A percentile compares a stretch with the other conserved stretches of the same genome.
phyloP scores from a whole-genome alignment of 208 protist species.

The Crithidia sp. region DNA sequence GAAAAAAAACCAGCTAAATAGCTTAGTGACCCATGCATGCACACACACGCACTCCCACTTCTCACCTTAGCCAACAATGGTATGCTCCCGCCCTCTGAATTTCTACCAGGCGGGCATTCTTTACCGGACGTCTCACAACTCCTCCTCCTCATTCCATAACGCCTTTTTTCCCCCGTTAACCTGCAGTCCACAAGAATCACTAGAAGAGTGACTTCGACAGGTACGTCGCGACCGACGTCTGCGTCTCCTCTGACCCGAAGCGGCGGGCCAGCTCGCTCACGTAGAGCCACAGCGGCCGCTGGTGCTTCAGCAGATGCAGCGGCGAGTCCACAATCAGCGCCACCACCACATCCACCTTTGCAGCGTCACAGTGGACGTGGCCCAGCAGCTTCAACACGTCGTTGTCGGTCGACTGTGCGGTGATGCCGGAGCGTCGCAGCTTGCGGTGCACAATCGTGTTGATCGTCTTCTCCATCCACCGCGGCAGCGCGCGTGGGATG shows the following conservation, averaged over 20 bases:
- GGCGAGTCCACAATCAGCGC: slow-evolving; percentile 39
- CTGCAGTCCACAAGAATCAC: background rate
- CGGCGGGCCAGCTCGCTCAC: slow-evolving; percentile 39
- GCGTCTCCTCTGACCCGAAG: slow-evolving; percentile 47
- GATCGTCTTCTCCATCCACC: slow-evolving; percentile 53
- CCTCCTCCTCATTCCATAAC: too few species aligned
- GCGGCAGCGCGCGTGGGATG: slow-evolving; percentile 27
- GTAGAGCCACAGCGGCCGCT: slow-evolving; percentile 56
- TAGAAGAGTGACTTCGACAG: slow-evolving; percentile 47
- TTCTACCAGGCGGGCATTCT: too few species aligned
- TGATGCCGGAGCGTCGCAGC: slow-evolving; percentile 26
- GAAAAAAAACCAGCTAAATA: too few species aligned
- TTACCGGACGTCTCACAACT: too few species aligned
- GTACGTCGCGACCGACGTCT: slow-evolving; percentile 25
- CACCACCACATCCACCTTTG: slow-evolving; percentile 53
- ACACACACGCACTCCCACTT: too few species aligned
- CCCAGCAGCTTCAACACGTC: slow-evolving; percentile 62
- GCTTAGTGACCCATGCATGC: too few species aligned
- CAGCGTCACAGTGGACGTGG: slow-evolving; percentile 55
- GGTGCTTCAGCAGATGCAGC: slow-evolving; percentile 35
- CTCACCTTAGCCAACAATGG: too few species aligned
- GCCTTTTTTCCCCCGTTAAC: too few species aligned
- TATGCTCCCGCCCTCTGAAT: too few species aligned
- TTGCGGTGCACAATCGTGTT: slow-evolving; percentile 31
- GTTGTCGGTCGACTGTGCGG: slow-evolving; percentile 37